Evolutionary conservation across 345 rosid genomes (phyloP).

Genomic region (Salix purpurea): DNA sequence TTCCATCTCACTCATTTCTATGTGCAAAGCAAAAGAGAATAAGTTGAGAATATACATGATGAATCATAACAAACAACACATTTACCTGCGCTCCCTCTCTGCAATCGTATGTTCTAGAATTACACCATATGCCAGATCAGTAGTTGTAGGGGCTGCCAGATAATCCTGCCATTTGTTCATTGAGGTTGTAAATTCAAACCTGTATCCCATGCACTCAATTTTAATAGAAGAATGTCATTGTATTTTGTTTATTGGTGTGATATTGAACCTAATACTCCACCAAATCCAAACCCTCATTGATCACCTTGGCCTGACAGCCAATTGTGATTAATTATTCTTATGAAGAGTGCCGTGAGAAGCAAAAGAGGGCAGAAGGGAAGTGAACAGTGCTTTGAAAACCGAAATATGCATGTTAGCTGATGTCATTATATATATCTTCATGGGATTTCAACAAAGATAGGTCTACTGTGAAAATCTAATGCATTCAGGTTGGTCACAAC

Average conservation of each 20-base stretch:
- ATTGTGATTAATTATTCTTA: not conserved
- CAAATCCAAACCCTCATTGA: not conserved
- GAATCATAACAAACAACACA: constrained; percentile 1
- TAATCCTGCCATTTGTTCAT: constrained; percentile 63
- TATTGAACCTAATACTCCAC: not conserved
- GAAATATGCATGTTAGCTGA: not conserved
- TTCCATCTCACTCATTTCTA: not conserved
- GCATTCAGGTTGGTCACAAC: not conserved
- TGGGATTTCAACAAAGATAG: not conserved
- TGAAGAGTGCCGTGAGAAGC: not conserved
- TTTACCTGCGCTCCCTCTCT: constrained; percentile 97
- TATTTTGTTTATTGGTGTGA: not conserved
- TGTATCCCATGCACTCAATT: not conserved
- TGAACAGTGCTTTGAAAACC: not conserved
- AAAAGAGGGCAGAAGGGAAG: not conserved
- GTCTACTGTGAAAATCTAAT: not conserved
- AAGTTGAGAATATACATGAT: not conserved
- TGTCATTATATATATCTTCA: not conserved
- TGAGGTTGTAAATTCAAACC: constrained; percentile 12
- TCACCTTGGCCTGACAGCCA: not conserved
- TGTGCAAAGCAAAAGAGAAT: not conserved
- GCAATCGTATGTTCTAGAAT: constrained; percentile 87
- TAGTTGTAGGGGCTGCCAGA: constrained; percentile 70
- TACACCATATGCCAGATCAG: constrained; percentile 76
- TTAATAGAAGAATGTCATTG: not conserved